Base-by-base conservation (phyloP, 2,329 filamentous ascomycete genomes). In the Diaporthe sp. region DNA sequence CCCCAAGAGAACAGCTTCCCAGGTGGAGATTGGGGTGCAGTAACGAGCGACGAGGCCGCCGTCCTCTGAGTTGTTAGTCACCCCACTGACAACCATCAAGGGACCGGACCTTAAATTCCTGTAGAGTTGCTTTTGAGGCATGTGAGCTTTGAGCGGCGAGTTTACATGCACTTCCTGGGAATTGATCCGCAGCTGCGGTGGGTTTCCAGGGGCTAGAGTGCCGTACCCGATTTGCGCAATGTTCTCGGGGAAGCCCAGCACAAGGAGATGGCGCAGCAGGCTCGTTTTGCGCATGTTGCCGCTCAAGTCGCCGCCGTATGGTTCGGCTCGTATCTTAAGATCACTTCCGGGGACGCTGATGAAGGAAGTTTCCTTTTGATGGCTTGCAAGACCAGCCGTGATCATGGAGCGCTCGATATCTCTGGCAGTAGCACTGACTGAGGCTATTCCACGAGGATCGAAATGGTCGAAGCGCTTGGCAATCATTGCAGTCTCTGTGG, bases 211-310 rank as follows among this genome's bases (percentile, higher is more conserved):
- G 4, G 55, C 17, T 38, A 69, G 17, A 33, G 61, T 33, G 45
- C 58, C n/a, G 28, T 72, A 45, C 61, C 71, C 55, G 15, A 35
- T 35, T 28, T 75, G 70, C 9, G 74, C 74, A 30, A 75, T 73
- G 55, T 75, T 75, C 10, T 69, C 33, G 15, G 70, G 28, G 45
- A 73, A 69, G 22, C 58, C 71, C 17, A 70, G 5, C n/a, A 57
- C 38, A 12, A 75, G 61, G 19, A 75, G 70, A 40, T 69, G 61
- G 28, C 70, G 42, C 19, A 54, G n/a, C 19, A 57, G 12, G n/a
- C 19, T 28, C 38, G 8, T 52, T 10, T n/a, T 60, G 40, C 15
- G 15, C 30, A 33, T 13, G 38, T 67, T 75, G 9, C 8, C 6
- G 45, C 55, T 73, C 52, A 69, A 30, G 0, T 40, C 10, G n/a